Evolutionary conservation across 192 early-diverging fungal genomes (phyloP), one percentile per base, ranked within the genome.

Genomic region (Chytriomyces sp.): DNA sequence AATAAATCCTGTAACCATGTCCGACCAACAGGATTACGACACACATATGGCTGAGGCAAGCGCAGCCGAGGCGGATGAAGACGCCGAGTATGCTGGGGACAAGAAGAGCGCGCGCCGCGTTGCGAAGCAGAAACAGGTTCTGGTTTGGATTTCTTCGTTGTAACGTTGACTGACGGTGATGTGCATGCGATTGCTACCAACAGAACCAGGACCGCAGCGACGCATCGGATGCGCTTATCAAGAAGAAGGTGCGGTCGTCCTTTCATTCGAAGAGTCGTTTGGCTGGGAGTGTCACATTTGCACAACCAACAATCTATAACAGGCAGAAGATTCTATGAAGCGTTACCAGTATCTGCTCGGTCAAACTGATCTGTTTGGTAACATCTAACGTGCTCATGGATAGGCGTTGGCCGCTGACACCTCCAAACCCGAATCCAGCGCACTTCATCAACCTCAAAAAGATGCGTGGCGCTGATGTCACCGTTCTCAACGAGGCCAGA

Each of bases 261-360:
- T 49, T 22, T 49, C 44, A 49, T 22, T 14, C 44, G 17, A 49
- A 49, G 17, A 2, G 14, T 49, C 22, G 1, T 49, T 49, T 22
- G 17, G 44, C 22, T 49, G 1, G n/a, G n/a, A n/a, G 44, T 49
- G 0, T 49, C 44, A 22, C 22, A 49, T 49, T 49, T 49, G 17
- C 44, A 2, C 44, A 49, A 39, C 54, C 8, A 6, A 40, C 28
- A 12, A 1, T 52, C 19, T 59, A 22, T 36, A 55, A 49, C 59
- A 91, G 86, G 82, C 78, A 34, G 78, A 75, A 40, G 88, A 89
- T 69, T 75, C 84, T 33, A 77, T 84, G 36, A 88, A 86, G 77
- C 82, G 91, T 44, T 91, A 89, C 73, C 78, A 84, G 32, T 92
- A 89, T 75, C 74, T 92, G 19, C 80, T 92, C 56, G 90, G 86